phyloP scores from a whole-genome alignment of 345 rosid genomes.

The Sapria himalayana region DNA sequence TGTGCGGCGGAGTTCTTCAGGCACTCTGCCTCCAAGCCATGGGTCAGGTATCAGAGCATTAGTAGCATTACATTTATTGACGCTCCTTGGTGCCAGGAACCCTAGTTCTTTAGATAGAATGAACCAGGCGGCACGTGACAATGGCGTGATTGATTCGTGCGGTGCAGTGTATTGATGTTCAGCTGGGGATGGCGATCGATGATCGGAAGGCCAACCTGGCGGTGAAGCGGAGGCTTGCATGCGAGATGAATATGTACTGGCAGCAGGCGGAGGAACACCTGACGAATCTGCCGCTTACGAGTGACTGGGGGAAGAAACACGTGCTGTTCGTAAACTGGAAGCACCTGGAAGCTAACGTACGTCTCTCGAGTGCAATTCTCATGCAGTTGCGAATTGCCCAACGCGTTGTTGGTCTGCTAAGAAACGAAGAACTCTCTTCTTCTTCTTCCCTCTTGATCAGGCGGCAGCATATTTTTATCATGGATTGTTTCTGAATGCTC shows the following conservation, averaged over 20 bases:
- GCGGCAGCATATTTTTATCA: conserved; percentile 98
- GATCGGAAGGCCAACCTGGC: conserved; percentile 97
- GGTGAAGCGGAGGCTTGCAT: conserved; percentile 94
- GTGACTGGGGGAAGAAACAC: conserved; percentile 98
- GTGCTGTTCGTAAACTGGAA: conserved; percentile 79
- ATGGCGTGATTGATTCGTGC: too few species aligned
- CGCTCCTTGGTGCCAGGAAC: too few species aligned
- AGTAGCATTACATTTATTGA: too few species aligned
- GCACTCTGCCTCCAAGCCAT: conserved; percentile 88
- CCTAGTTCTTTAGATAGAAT: conserved; percentile 10
- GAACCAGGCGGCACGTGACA: too few species aligned
- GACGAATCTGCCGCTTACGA: conserved; percentile 66
- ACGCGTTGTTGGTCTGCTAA: neutral
- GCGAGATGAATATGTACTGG: conserved; percentile 99
- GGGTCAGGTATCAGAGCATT: conserved; percentile 70
- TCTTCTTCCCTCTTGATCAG: conserved; percentile 21
- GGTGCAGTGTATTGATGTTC: conserved; percentile 79
- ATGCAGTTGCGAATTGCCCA: neutral
- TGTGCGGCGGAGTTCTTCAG: conserved; percentile 77
- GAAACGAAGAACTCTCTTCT: neutral
- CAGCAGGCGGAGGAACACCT: conserved; percentile 98
- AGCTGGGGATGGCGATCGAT: conserved; percentile 97
- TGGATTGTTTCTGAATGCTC: conserved; percentile 91
- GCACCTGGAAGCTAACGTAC: conserved; percentile 74
- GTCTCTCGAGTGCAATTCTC: neutral